phyloP scores from a whole-genome alignment of 129 eudicot genomes.

The Helianthus tuberosus region DNA sequence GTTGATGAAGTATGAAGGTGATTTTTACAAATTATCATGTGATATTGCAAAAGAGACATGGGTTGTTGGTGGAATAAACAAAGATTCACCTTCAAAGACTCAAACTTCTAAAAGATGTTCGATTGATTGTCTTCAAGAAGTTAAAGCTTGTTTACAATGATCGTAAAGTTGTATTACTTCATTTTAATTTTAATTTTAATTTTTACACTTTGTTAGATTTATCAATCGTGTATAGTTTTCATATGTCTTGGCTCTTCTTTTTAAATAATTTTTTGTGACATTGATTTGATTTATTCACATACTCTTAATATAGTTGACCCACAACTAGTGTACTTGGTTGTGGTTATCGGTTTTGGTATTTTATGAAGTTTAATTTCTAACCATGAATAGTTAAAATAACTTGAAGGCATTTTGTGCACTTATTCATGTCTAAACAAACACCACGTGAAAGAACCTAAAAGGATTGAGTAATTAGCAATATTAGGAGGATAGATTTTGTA shows the following conservation, averaged over 20 bases:
- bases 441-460: too few species aligned
- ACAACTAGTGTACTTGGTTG: not conserved
- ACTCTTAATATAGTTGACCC: not conserved
- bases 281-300: not conserved
- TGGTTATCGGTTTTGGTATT: not conserved
- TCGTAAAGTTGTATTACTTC: slow-evolving; percentile 21
- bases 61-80: slow-evolving; percentile 70
- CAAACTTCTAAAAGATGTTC: slow-evolving; percentile 66
- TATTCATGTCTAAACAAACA: too few species aligned
- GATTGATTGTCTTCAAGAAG: slow-evolving; percentile 33
- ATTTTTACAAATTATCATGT: slow-evolving; percentile 63
- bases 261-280: not conserved
- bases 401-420: too few species aligned
- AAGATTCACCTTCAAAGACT: slow-evolving; percentile 58
- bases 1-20: slow-evolving; percentile 67
- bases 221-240: slow-evolving; percentile 26
- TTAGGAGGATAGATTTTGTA: too few species aligned
- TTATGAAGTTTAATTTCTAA: not conserved
- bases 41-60: slow-evolving; percentile 93
- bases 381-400: too few species aligned
- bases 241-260: not conserved
- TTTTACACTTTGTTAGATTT: not conserved
- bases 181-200: not conserved
- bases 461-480: too few species aligned
- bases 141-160: slow-evolving; percentile 38